Evolutionary conservation across 2,329 filamentous ascomycete species (phyloP), one percentile per base, ranked within the genome.

Genomic region (Arthrobotrys sinensis): DNA sequence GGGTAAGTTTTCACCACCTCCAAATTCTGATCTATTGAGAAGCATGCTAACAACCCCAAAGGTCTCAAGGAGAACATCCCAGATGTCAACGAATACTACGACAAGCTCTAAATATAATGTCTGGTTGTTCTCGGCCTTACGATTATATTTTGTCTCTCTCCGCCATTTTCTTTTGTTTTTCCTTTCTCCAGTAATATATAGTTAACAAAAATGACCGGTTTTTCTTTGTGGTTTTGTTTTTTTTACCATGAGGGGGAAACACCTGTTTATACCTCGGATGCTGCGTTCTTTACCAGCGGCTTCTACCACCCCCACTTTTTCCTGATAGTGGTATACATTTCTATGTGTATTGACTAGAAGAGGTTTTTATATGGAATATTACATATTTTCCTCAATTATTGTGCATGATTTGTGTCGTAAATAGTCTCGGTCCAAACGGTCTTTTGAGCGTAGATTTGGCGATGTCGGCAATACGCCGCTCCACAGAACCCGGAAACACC

Each of bases 41-140:
- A 40, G 48, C 7, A 24, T 6, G 0, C 53, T 36, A 57, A 45
- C n/a, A n/a, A 50, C 4, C 4, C 19, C 38, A 1, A 45, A 32
- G 43, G 34, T 16, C 32, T 52, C 32, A 80, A 70, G 60, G 52
- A 48, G 24, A 65, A 82, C 80, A 84, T 88, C 85, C 89, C 86
- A 81, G 81, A 57, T 63, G 34, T 70, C 81, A 82, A 83, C 83
- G 84, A 97, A 93, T 97, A 97, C 92, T 97, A 97, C 88, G 94
- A 97, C 91, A 97, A 97, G 92, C 91, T 97, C 89, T 97, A 97
- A 90, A 86, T 84, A 24, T 62, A 48, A 65, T 11, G 32, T 36
- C 50, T 36, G 36, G 71, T 43, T 43, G 34, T 19, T 43, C 46
- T 69, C 14, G n/a, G 16, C 21, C 16, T 19, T 68, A 16, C 45